A percentile compares a stretch with the other conserved stretches of the same genome.
Conservation (phyloP, 371 early-diverging fungal genomes). For the Mortierella sp. region DNA sequence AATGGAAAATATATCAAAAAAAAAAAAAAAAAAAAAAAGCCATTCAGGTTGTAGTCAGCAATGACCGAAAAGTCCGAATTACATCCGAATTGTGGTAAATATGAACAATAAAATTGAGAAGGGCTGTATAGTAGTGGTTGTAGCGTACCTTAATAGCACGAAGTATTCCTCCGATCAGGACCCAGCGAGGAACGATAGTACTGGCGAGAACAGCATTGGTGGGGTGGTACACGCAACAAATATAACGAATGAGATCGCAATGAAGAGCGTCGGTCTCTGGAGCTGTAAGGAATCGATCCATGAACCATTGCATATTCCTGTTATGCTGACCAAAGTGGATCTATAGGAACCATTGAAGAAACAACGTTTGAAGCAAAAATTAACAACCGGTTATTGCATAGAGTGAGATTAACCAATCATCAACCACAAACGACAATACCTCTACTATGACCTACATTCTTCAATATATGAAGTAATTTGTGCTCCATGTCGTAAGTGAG, state of each 20-base stretch:
- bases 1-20: not conserved
- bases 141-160: slow-evolving; percentile 64
- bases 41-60: no score
- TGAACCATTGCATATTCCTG: slow-evolving; percentile 75
- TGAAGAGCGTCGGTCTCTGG: slow-evolving; percentile 72
- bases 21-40: not conserved
- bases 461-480: slow-evolving; percentile 74
- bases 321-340: slow-evolving; percentile 61
- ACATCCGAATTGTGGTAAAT: not conserved
- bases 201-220: slow-evolving; percentile 80
- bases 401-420: not conserved
- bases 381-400: not conserved
- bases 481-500: slow-evolving; percentile 81
- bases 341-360: slow-evolving; percentile 36
- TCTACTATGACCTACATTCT: slow-evolving; percentile 57
- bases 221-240: slow-evolving; percentile 83
- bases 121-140: not conserved
- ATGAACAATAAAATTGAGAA: not conserved
- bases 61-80: not conserved
- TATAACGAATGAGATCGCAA: slow-evolving; percentile 80
- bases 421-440: not conserved
- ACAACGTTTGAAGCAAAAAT: not conserved
- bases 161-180: slow-evolving; percentile 73
- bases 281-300: slow-evolving; percentile 66
- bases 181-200: slow-evolving; percentile 80